phyloP scores from a whole-genome alignment of 2,329 filamentous ascomycete genomes.

The Sporothrix mexicana region DNA sequence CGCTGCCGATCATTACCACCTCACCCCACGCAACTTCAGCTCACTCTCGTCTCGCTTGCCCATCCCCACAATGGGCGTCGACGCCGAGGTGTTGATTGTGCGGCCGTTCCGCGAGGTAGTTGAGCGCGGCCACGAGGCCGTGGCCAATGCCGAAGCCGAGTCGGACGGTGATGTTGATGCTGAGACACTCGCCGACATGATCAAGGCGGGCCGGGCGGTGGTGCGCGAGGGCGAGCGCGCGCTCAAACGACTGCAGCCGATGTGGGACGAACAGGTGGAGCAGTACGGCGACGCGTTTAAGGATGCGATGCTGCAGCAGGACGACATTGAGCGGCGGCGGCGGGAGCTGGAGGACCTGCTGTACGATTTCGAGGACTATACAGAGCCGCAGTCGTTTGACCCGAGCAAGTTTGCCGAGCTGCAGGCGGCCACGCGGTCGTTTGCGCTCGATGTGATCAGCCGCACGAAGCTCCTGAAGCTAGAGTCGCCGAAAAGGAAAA shows the following conservation, averaged over 20 bases:
- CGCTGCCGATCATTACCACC: no score
- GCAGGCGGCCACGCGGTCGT: conserved; percentile 49
- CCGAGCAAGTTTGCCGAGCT: conserved; percentile 46
- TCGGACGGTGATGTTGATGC: conserved; percentile 39
- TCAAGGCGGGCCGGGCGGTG: conserved; percentile 43
- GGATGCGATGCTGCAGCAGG: conserved; percentile 46
- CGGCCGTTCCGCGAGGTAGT: conserved; percentile 51
- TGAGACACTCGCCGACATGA: conserved; percentile 40
- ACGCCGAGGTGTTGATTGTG: conserved; percentile 43
- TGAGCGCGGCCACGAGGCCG: conserved; percentile 47
- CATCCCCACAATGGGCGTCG: conserved; percentile 40
- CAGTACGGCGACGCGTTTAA: conserved; percentile 48
- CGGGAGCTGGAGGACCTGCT: conserved; percentile 49
- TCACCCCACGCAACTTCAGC: no score
- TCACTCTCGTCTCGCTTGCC: no score
- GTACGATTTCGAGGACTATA: conserved; percentile 54
- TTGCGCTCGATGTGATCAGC: conserved; percentile 50
- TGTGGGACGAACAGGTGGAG: conserved; percentile 49
- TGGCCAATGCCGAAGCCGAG: conserved; percentile 45
- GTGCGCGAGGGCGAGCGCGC: conserved; percentile 46
- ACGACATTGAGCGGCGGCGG: conserved; percentile 43
- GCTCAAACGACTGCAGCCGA: conserved; percentile 47
- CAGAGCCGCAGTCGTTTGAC: conserved; percentile 48
- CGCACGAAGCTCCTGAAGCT: conserved; percentile 46
- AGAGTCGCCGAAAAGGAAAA: conserved; percentile 34